phyloP scores from a whole-genome alignment of 768 basidiomycete species.

The Sporobolomyces pararoseus region DNA sequence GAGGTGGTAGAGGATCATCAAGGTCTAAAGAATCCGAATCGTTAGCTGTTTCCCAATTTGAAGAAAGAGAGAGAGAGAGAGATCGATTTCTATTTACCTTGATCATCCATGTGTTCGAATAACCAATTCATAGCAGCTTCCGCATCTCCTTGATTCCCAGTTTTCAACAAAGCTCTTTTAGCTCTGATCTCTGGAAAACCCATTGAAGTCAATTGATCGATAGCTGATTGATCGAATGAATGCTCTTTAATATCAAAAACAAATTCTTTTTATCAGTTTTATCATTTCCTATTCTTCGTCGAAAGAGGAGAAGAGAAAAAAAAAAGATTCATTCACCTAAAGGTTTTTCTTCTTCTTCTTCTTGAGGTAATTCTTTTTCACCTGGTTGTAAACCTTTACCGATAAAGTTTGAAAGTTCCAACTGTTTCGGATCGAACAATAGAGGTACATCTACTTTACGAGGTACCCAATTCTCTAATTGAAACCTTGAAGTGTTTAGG shows the following conservation, averaged over 20 bases:
- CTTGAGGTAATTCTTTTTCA: slow-evolving; percentile 68
- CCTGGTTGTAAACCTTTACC: slow-evolving; percentile 66
- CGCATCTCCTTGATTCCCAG: slow-evolving; percentile 64
- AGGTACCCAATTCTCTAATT: slow-evolving; percentile 94
- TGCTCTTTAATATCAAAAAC: slow-evolving; percentile 56
- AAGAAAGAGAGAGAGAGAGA: neutral
- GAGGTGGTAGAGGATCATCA: slow-evolving; percentile 59
- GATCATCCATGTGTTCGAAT: slow-evolving; percentile 89
- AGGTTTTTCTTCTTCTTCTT: slow-evolving; percentile 41
- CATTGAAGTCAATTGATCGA: slow-evolving; percentile 78
- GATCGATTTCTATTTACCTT: slow-evolving; percentile 61
- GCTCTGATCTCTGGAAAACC: slow-evolving; percentile 83
- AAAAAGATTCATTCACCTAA: too few relatives aligned
- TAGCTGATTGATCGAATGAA: slow-evolving; percentile 67
- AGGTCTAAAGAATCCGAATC: too few relatives aligned
- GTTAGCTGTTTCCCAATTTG: slow-evolving; percentile 45
- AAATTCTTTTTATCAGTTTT: too few relatives aligned
- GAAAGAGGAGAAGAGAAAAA: slow-evolving; percentile 35
- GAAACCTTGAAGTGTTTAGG: slow-evolving; percentile 88
- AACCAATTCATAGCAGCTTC: slow-evolving; percentile 94
- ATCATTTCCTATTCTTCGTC: too few relatives aligned
- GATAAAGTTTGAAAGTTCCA: slow-evolving; percentile 64
- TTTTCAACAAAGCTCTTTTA: slow-evolving; percentile 85
- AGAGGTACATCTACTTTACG: slow-evolving; percentile 90
- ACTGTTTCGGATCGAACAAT: slow-evolving; percentile 60